phyloP scores from a whole-genome alignment of 805 yeast species.

The Myxozyma monticola region DNA sequence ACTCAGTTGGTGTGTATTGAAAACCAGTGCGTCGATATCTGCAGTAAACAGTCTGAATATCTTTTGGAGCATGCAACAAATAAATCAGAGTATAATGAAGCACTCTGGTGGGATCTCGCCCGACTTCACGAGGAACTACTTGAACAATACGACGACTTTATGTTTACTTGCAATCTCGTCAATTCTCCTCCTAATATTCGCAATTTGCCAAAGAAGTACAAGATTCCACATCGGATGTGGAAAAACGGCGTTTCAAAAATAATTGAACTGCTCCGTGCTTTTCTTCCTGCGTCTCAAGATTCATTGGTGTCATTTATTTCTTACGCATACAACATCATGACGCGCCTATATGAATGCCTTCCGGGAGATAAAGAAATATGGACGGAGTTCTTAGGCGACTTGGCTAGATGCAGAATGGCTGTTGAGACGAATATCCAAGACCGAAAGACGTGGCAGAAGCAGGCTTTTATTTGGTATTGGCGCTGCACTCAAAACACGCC shows the following conservation, averaged over 20 bases:
- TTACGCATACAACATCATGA: constrained; percentile 13
- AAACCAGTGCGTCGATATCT: constrained; percentile 7
- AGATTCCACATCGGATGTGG: constrained; percentile 26
- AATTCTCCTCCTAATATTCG: constrained; percentile 12
- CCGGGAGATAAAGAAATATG: constrained; percentile 12
- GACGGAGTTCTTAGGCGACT: constrained; percentile 27
- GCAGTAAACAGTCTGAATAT: neutral
- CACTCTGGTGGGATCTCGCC: constrained; percentile 14
- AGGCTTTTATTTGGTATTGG: constrained; percentile 23
- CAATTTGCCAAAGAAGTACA: constrained; percentile 19
- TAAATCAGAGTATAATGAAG: neutral
- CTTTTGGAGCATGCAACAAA: neutral
- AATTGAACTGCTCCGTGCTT: constrained; percentile 13
- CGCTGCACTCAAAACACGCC: constrained; percentile 17
- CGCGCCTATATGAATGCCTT: constrained; percentile 19
- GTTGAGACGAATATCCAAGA: constrained; percentile 8
- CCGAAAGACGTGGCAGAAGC: constrained; percentile 12
- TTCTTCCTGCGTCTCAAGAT: constrained; percentile 16
- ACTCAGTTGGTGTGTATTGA: constrained; percentile 14
- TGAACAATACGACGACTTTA: constrained; percentile 25
- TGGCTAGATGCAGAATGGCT: constrained; percentile 18
- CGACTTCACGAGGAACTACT: constrained; percentile 16
- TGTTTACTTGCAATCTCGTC: constrained; percentile 15
- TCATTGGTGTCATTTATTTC: constrained; percentile 8
- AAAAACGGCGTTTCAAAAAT: constrained; percentile 11